phyloP scores from a whole-genome alignment of 164 flowering plant species.

The Macadamia integrifolia region DNA sequence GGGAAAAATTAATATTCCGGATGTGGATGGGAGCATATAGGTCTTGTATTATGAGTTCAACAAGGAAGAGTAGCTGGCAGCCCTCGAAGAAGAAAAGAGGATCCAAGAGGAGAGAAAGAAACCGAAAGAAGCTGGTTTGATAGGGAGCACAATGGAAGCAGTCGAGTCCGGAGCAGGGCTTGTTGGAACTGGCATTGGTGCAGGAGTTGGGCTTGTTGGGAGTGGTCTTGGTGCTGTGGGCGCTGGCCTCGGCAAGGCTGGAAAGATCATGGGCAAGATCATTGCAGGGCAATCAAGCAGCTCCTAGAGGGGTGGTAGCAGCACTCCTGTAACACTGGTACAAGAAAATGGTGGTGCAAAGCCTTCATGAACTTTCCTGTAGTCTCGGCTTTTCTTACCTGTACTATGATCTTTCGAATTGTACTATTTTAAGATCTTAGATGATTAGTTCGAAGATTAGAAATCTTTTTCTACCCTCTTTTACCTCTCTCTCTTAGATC shows the following conservation, averaged over 20 bases:
- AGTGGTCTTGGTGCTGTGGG: slow-evolving; percentile 51
- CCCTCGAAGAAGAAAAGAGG: slow-evolving; percentile 85
- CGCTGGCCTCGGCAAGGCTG: slow-evolving; percentile 77
- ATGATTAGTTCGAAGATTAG: too few relatives aligned
- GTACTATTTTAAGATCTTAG: too few relatives aligned
- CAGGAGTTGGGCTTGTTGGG: slow-evolving; percentile 67
- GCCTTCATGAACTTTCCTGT: neutral
- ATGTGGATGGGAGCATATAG: slow-evolving; percentile 24
- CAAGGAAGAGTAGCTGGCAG: slow-evolving; percentile 82
- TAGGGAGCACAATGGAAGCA: slow-evolving; percentile 97
- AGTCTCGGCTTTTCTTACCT: too few relatives aligned
- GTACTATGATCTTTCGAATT: too few relatives aligned
- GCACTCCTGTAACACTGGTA: slow-evolving; percentile 41
- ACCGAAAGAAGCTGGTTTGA: slow-evolving; percentile 74
- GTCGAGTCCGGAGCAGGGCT: slow-evolving; percentile 62
- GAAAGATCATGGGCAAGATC: slow-evolving; percentile 83
- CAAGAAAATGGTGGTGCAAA: slow-evolving; percentile 62
- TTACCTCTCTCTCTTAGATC: too few relatives aligned
- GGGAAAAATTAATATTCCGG: neutral
- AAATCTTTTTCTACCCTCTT: too few relatives aligned
- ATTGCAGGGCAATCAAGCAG: slow-evolving; percentile 61
- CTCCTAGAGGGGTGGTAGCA: slow-evolving; percentile 49
- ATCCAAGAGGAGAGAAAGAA: slow-evolving; percentile 70
- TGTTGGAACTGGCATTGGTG: slow-evolving; percentile 48
- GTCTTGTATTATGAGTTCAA: slow-evolving; percentile 62